Conservation (phyloP, 192 early-diverging fungal genomes). For the Linnemannia zychae region DNA sequence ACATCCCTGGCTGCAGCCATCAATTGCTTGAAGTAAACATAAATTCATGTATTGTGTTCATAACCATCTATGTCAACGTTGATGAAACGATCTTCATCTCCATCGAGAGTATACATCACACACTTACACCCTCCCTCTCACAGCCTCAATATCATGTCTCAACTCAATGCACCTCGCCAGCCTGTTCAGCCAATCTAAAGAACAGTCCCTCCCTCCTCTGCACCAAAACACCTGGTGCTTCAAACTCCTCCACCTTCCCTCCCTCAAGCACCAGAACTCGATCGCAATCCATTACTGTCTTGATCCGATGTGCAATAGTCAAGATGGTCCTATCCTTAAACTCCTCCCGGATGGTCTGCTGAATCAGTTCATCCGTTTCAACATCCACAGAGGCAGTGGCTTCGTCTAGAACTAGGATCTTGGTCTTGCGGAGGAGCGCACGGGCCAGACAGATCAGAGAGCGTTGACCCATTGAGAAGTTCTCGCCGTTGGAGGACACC, state of each 20-base stretch:
- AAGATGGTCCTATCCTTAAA: conserved; percentile 86
- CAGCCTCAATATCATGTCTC: no score
- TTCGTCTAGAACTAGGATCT: conserved; percentile 61
- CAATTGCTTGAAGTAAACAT: no score
- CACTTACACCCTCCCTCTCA: no score
- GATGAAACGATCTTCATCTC: no score
- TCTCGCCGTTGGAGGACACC: conserved; percentile 83
- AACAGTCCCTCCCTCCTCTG: conserved; percentile 39
- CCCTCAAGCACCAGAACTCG: conserved; percentile 72
- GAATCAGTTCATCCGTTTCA: conserved; percentile 87
- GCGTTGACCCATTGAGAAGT: conserved; percentile 88
- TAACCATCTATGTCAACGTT: no score
- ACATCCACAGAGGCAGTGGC: conserved; percentile 79
- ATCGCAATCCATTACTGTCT: conserved; percentile 89
- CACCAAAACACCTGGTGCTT: conserved; percentile 62
- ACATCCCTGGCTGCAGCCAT: no score
- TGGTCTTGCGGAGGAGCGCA: conserved; percentile 75
- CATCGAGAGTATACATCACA: no score
- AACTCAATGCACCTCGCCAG: conserved; percentile 34
- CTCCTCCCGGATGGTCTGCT: conserved; percentile 82
- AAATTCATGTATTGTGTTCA: no score
- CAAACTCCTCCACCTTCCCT: conserved; percentile 63
- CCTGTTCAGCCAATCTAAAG: conserved; percentile 41
- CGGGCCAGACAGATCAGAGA: conserved; percentile 80
- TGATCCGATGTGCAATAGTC: conserved; percentile 92